phyloP scores from a whole-genome alignment of 495 filamentous ascomycete species.

The Hyphodiscus hymeniophilus region DNA sequence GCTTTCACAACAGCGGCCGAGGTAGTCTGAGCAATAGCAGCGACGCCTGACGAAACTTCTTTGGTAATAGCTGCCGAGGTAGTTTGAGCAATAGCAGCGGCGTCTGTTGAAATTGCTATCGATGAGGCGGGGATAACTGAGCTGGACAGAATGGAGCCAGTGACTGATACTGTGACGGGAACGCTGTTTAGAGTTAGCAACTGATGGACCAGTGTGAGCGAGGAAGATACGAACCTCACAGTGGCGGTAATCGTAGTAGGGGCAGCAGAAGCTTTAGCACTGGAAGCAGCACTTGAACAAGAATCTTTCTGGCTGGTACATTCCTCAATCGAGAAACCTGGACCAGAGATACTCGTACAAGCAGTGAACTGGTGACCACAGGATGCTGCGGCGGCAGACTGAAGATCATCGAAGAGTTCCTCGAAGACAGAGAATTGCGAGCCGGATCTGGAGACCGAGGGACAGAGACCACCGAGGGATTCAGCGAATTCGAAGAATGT shows the following conservation, averaged over 20 bases:
- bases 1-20: too few relatives aligned
- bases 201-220: too few relatives aligned
- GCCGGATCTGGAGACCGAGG: slow-evolving; percentile 13
- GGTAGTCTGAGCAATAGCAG: background rate
- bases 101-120: background rate
- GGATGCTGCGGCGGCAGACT: slow-evolving; percentile 10
- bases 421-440: slow-evolving; percentile 10
- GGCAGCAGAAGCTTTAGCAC: background rate
- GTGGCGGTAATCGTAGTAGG: slow-evolving; percentile 11
- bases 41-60: background rate
- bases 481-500: slow-evolving; percentile 19
- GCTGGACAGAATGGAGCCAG: slow-evolving; percentile 5
- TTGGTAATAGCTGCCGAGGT: slow-evolving; percentile 1
- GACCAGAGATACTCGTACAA: slow-evolving; percentile 15
- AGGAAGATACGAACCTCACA: too few relatives aligned
- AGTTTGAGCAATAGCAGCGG: background rate
- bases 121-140: slow-evolving; percentile 5
- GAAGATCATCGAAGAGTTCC: slow-evolving; percentile 15
- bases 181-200: too few relatives aligned
- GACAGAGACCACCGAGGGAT: slow-evolving; percentile 16
- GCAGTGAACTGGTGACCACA: slow-evolving; percentile 14
- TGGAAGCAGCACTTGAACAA: slow-evolving; percentile 9
- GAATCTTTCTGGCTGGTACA: slow-evolving; percentile 12
- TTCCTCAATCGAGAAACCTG: slow-evolving; percentile 15
- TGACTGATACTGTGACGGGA: slow-evolving; percentile 8